Percentiles rank a stretch among this genome's conserved stretches.
These are phyloP conservation scores for Cystobasidium ongulense DNA, from an alignment of 768 basidiomycete genomes.

Conservation along the genomic window DNA sequence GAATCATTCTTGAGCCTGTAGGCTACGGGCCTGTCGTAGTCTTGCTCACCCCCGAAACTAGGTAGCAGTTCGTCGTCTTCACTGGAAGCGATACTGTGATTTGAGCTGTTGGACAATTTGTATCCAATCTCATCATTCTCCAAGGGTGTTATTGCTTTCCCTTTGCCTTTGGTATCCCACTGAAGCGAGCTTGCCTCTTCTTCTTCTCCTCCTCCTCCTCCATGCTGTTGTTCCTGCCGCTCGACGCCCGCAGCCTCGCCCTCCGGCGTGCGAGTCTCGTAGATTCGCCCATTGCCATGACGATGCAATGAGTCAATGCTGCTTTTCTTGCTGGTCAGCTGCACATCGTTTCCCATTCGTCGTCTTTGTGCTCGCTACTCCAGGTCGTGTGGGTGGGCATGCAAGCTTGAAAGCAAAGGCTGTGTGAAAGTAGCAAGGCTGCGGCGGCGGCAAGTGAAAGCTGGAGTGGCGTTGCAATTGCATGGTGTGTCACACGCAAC, in stretches of 20 bases:
- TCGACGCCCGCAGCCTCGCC: not conserved
- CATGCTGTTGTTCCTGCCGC: not conserved
- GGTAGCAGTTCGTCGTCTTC: slow-evolving; percentile 26
- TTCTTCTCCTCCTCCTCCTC: too few species aligned
- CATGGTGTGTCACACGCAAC: too few species aligned
- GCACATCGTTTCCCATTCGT: not conserved
- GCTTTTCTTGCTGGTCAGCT: not conserved
- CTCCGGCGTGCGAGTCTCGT: not conserved
- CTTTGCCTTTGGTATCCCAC: not conserved
- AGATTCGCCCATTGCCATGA: not conserved
- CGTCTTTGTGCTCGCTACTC: not conserved
- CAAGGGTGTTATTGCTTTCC: not conserved
- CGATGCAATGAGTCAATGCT: not conserved
- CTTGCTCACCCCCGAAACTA: not conserved
- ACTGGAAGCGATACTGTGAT: not conserved
- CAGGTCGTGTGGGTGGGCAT: not conserved
- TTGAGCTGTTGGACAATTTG: not conserved
- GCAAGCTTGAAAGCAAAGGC: not conserved
- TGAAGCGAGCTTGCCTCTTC: not conserved
- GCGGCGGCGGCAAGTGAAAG: too few species aligned
- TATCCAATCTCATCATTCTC: not conserved
- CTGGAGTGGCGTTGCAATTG: too few species aligned
- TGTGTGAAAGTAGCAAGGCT: not conserved
- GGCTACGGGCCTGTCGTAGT: not conserved
- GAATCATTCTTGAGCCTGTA: not conserved